Conservation (phyloP, 805 yeast species). For the Candida nanaspora region DNA sequence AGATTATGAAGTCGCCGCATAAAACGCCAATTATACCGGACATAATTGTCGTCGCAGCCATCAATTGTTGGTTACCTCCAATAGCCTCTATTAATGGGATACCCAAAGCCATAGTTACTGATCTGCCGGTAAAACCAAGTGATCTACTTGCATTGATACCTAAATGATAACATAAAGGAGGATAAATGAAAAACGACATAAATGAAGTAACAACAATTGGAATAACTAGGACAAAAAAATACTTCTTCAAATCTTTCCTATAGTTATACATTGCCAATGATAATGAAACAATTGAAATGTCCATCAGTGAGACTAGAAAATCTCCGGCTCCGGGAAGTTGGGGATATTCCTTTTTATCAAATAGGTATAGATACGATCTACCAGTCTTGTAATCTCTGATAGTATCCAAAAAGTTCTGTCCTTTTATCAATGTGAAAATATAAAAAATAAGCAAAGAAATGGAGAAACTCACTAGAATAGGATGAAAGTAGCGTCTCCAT, state of each 20-base stretch:
- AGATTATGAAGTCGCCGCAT: constrained; percentile 48
- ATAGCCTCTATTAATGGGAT: constrained; percentile 64
- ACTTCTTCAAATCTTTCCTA: constrained; percentile 51
- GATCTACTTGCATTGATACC: constrained; percentile 57
- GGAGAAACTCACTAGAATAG: constrained; percentile 61
- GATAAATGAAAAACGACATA: constrained; percentile 60
- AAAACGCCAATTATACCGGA: constrained; percentile 74
- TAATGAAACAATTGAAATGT: constrained; percentile 66
- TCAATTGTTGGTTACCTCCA: constrained; percentile 62
- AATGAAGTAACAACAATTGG: constrained; percentile 51
- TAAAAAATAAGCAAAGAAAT: constrained; percentile 57
- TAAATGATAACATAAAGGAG: constrained; percentile 56
- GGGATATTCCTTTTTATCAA: constrained; percentile 30
- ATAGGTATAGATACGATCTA: constrained; percentile 52
- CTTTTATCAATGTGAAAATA: constrained; percentile 48
- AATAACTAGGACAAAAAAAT: constrained; percentile 51
- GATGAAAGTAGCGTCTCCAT: constrained; percentile 53
- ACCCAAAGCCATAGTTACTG: constrained; percentile 74
- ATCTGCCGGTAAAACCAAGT: constrained; percentile 71
- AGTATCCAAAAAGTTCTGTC: constrained; percentile 42
- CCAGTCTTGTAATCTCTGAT: constrained; percentile 62
- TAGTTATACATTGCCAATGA: constrained; percentile 75
- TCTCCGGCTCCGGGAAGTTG: constrained; percentile 81
- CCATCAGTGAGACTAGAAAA: constrained; percentile 62
- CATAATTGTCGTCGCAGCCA: constrained; percentile 73